Evolutionary conservation across 73 alveolate species (phyloP).

Genomic region (Paramecium bursaria): DNA sequence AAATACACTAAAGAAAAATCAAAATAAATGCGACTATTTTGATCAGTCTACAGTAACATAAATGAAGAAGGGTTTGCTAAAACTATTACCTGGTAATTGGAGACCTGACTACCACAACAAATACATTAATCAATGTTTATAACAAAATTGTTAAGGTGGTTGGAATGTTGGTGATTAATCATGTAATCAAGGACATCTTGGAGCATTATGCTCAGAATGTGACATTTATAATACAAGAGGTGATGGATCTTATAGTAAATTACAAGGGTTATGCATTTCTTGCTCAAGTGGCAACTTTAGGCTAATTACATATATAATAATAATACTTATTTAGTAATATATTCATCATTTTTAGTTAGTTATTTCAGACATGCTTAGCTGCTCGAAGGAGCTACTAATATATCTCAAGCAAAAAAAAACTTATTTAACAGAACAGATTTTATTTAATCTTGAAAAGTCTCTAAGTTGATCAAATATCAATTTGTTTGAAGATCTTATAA

Average conservation of each 20-base stretch:
- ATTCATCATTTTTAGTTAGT: too few species aligned
- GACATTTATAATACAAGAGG: slow-evolving; percentile 38
- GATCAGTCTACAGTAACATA: not conserved
- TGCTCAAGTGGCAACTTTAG: too few species aligned
- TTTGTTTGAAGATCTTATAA: too few species aligned
- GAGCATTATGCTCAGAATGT: slow-evolving; percentile 58
- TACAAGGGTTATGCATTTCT: too few species aligned
- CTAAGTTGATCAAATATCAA: too few species aligned
- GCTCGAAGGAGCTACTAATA: too few species aligned
- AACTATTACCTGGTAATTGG: slow-evolving; percentile 62
- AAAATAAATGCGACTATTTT: not conserved
- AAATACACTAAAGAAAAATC: not conserved
- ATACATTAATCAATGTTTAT: slow-evolving; percentile 4
- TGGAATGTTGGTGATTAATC: slow-evolving; percentile 49
- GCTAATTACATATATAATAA: too few species aligned
- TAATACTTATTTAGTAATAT: too few species aligned
- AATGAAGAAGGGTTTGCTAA: slow-evolving; percentile 1
- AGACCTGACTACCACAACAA: not conserved
- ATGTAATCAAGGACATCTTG: not conserved
- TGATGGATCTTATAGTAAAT: not conserved
- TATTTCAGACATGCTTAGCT: too few species aligned
- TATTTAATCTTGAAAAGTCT: too few species aligned
- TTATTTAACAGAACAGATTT: too few species aligned
- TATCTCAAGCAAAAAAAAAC: too few species aligned
- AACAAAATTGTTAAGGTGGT: slow-evolving; percentile 28